Conservation (phyloP, 305 asterid genomes). For the Fraxinus velutina region DNA sequence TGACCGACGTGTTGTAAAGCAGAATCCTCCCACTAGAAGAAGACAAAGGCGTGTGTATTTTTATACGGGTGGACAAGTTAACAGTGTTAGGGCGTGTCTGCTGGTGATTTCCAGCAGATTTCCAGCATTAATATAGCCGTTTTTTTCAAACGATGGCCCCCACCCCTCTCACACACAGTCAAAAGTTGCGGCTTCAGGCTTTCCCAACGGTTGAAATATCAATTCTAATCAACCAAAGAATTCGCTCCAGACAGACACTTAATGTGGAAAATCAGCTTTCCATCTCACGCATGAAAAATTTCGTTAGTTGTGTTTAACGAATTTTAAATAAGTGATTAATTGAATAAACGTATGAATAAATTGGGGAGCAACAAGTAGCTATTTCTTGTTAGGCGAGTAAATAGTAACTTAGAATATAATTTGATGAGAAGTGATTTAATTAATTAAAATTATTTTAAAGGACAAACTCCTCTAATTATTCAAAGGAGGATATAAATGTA, state of each 20-base stretch:
- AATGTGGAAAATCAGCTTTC: neutral
- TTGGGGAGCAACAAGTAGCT: no score
- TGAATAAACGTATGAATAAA: neutral
- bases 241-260: neutral
- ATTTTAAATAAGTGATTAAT: neutral
- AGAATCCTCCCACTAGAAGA: slow-evolving; percentile 84
- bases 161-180: no score
- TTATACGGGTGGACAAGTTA: neutral
- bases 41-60: slow-evolving; percentile 28
- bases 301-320: neutral
- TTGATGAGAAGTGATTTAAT: neutral
- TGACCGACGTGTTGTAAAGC: slow-evolving; percentile 80
- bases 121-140: no score
- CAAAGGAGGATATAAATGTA: neutral
- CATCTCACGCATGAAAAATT: neutral
- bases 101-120: no score
- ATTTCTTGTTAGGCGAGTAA: neutral
- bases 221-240: no score
- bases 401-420: neutral
- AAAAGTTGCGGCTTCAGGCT: no score
- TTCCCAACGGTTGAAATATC: no score
- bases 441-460: neutral
- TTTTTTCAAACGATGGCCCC: no score
- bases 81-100: neutral
- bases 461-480: neutral